These are phyloP conservation scores for Hypsizygus marmoreus DNA, from an alignment of 768 basidiomycete genomes.

Conservation along the genomic window DNA sequence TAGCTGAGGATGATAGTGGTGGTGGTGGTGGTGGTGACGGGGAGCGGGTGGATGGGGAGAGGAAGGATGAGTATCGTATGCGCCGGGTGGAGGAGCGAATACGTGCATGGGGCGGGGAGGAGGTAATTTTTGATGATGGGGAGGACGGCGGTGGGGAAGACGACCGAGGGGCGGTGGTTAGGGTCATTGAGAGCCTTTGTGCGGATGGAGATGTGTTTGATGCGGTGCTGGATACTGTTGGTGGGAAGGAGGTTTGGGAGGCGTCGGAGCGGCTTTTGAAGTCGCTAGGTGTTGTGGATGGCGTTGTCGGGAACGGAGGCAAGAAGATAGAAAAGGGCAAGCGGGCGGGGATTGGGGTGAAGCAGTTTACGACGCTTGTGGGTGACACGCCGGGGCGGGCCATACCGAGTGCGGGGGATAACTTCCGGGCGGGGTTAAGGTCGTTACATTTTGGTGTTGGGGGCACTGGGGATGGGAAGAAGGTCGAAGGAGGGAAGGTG, in stretches of 20 bases:
- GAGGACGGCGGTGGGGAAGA: slow-evolving; percentile 34
- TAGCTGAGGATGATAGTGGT: slow-evolving; percentile 1
- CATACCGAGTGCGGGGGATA: slow-evolving; percentile 70
- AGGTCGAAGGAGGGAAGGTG: slow-evolving; percentile 42
- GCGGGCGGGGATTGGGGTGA: slow-evolving; percentile 27
- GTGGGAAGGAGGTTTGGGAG: slow-evolving; percentile 80
- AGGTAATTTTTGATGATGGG: slow-evolving; percentile 71
- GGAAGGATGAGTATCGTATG: slow-evolving; percentile 44
- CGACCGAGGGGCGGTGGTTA: slow-evolving; percentile 47
- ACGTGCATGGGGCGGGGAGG: slow-evolving; percentile 73
- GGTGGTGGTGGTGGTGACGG: slow-evolving; percentile 1
- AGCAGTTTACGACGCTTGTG: slow-evolving; percentile 79
- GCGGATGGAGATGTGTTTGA: slow-evolving; percentile 69
- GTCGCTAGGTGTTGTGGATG: slow-evolving; percentile 22
- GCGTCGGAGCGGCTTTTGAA: slow-evolving; percentile 65
- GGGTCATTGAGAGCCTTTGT: slow-evolving; percentile 52
- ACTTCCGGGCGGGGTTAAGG: slow-evolving; percentile 72
- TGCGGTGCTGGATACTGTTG: slow-evolving; percentile 80
- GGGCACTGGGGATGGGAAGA: slow-evolving; percentile 19
- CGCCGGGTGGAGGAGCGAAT: slow-evolving; percentile 52
- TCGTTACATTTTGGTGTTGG: slow-evolving; percentile 45
- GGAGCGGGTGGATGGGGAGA: slow-evolving; percentile 30
- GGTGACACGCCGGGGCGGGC: slow-evolving; percentile 68
- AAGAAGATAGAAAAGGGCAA: slow-evolving; percentile 24
- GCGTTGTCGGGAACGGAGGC: slow-evolving; percentile 16